Conservation (phyloP, 2,329 filamentous ascomycete genomes). For the Pyrenochaeta sp. region DNA sequence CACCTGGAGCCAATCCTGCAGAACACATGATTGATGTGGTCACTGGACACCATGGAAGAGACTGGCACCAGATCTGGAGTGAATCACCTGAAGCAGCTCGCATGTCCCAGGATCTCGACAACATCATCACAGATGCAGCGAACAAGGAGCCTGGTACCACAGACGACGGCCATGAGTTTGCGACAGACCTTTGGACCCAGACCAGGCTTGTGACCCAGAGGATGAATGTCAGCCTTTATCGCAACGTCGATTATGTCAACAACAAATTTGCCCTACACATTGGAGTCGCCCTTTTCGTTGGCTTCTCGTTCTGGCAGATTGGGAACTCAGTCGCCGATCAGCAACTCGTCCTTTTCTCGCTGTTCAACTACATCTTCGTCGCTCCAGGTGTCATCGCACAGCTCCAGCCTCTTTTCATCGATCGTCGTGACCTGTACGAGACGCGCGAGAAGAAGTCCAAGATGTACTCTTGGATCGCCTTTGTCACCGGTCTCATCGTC, state of each 20-base stretch:
- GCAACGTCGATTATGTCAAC: constrained; percentile 24
- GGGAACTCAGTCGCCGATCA: constrained; percentile 39
- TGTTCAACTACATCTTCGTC: constrained; percentile 57
- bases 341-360: constrained; percentile 53
- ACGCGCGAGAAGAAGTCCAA: constrained; percentile 68
- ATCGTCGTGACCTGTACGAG: constrained; percentile 58
- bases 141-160: constrained; percentile 46
- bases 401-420: constrained; percentile 54
- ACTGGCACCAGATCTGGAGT: constrained; percentile 43
- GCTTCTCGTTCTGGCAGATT: constrained; percentile 29
- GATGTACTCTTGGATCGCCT: constrained; percentile 75
- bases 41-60: constrained; percentile 42
- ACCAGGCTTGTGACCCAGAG: constrained; percentile 19
- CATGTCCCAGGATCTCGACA: constrained; percentile 49
- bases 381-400: constrained; percentile 49
- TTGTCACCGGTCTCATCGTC: constrained; percentile 72
- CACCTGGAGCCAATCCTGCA: constrained; percentile 59
- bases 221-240: constrained; percentile 16
- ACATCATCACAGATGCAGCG: constrained; percentile 49
- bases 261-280: constrained; percentile 26
- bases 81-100: constrained; percentile 41
- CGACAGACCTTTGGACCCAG: constrained; percentile 17
- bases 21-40: constrained; percentile 87
- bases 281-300: constrained; percentile 15
- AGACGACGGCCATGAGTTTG: constrained; percentile 29